These are phyloP conservation scores for Mortierella sp. DNA, from an alignment of 371 early-diverging fungal species.

Conservation along the genomic window DNA sequence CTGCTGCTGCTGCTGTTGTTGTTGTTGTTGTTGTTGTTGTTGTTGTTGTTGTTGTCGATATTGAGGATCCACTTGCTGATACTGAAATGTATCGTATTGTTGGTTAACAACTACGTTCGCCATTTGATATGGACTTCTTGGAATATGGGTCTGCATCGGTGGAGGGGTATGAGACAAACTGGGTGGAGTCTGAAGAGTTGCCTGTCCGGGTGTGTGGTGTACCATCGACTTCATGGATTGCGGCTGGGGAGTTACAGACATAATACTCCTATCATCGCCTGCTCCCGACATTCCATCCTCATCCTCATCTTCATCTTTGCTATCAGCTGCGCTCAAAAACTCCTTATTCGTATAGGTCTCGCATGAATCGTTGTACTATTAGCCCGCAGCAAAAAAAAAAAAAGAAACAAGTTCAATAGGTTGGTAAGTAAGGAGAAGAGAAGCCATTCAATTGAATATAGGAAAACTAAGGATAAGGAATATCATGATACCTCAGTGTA, in stretches of 20 bases:
- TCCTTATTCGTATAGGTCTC: slow-evolving; percentile 47
- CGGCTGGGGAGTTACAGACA: slow-evolving; percentile 56
- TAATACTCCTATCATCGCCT: slow-evolving; percentile 49
- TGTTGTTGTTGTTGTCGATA: slow-evolving; percentile 42
- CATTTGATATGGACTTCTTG: slow-evolving; percentile 47
- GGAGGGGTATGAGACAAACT: slow-evolving; percentile 40
- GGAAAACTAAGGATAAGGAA: background rate
- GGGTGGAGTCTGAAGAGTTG: slow-evolving; percentile 44
- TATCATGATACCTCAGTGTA: slow-evolving; percentile 82
- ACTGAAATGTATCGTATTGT: slow-evolving; percentile 39
- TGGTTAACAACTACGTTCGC: slow-evolving; percentile 44
- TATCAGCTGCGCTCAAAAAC: slow-evolving; percentile 32
- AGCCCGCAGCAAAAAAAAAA: slow-evolving; percentile 4
- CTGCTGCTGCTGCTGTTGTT: slow-evolving; percentile 32
- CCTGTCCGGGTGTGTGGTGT: slow-evolving; percentile 50
- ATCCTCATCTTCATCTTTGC: slow-evolving; percentile 45
- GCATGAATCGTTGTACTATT: slow-evolving; percentile 53
- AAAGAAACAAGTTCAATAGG: background rate
- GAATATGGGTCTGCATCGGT: slow-evolving; percentile 29
- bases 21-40: slow-evolving; percentile 23
- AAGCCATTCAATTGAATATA: slow-evolving; percentile 6
- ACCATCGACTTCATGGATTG: slow-evolving; percentile 30
- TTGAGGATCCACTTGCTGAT: slow-evolving; percentile 44
- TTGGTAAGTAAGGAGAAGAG: background rate
- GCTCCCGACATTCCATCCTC: slow-evolving; percentile 44